Base-by-base conservation (phyloP, 176 grass and related monocot genomes). In the Ananas comosus region DNA sequence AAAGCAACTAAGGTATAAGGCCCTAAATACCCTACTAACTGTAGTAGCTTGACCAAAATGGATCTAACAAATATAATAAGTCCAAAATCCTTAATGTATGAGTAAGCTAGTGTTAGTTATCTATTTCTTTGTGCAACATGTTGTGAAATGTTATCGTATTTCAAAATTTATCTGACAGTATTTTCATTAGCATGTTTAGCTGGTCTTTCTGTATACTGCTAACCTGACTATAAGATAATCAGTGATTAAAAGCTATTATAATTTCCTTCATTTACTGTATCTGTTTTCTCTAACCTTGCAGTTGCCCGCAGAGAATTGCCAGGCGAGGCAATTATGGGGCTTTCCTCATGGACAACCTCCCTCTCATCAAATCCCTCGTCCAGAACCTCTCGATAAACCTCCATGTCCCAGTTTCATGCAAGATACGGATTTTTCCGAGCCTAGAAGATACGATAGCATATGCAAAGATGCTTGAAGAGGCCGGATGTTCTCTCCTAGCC, bases 311-410 rank as follows among this genome's bases (percentile, higher is more conserved):
- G 69, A 78, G 94, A 16, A 93, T 99, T 76, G 94, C 94, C 10
- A 93, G 89, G 61, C 80, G 94, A 47, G 94, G 94, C 0, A 83
- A 99, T 64, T 99, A 99, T 53, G 94, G 94, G 29, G 94, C 94
- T 22, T 99, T 99, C 82, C 85, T 99, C 76, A 99, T 99, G 94
- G 87, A 99, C 28, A 93, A 92, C 71, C 94, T 90, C 50, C 84
- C 87, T 75, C 81, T 99, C 0, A 51, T 90, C 76, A 99, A 90
- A 74, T 88, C 86, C 1, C 84, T 99, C 71, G 89, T 99, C 7
- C 76, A 93, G 70, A 90, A 80, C 72, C 70, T 99, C 42, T 78
- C 82, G 12, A 16, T 51, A 64, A 99, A 93, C n/a, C 94, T 99
- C 59, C 49, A 79, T 72, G 94, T 93, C 71, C 94, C 89, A 12